Conservation (phyloP, 1,284 basidiomycete species). For the Tilletia caries region DNA sequence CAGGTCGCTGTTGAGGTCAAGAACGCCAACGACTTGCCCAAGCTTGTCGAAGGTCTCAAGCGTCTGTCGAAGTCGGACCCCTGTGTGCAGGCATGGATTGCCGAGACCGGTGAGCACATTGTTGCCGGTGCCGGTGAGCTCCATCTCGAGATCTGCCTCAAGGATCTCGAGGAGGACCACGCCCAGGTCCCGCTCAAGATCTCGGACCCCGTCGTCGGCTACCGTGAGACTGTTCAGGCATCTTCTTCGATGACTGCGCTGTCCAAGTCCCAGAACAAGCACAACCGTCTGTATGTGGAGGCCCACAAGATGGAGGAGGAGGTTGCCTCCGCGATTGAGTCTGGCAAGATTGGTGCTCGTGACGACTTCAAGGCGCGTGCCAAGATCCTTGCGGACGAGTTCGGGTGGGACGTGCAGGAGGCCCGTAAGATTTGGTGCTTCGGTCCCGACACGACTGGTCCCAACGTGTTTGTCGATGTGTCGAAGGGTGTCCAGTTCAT, state of each 20-base stretch:
- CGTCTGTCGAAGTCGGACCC: slow-evolving; percentile 99
- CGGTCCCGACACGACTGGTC: slow-evolving; percentile 95
- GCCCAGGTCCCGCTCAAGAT: slow-evolving; percentile 99
- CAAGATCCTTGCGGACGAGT: slow-evolving; percentile 91
- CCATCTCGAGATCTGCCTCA: slow-evolving; percentile 98
- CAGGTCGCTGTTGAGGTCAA: slow-evolving; percentile 99
- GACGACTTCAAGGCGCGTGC: slow-evolving; percentile 98
- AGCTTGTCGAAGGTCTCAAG: slow-evolving; percentile 99
- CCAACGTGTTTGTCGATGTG: slow-evolving; percentile 94
- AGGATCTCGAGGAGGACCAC: slow-evolving; percentile 99
- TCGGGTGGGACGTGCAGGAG: slow-evolving; percentile 98
- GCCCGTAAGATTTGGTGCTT: slow-evolving; percentile 99
- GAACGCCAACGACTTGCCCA: slow-evolving; percentile 97
- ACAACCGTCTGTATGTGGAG: slow-evolving; percentile 96
- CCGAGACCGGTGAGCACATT: slow-evolving; percentile 93
- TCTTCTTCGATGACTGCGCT: slow-evolving; percentile 94
- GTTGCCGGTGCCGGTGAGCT: slow-evolving; percentile 99
- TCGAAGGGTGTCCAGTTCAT: slow-evolving; percentile 84
- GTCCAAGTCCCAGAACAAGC: slow-evolving; percentile 99
- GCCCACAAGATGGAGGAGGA: slow-evolving; percentile 91
- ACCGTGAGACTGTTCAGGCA: slow-evolving; percentile 94
- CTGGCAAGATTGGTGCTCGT: slow-evolving; percentile 78
- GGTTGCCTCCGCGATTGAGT: slow-evolving; percentile 86
- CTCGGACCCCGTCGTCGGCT: slow-evolving; percentile 96
- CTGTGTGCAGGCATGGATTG: slow-evolving; percentile 94